Base-by-base conservation (phyloP, 2,329 filamentous ascomycete genomes). In the Exophiala spinifera region DNA sequence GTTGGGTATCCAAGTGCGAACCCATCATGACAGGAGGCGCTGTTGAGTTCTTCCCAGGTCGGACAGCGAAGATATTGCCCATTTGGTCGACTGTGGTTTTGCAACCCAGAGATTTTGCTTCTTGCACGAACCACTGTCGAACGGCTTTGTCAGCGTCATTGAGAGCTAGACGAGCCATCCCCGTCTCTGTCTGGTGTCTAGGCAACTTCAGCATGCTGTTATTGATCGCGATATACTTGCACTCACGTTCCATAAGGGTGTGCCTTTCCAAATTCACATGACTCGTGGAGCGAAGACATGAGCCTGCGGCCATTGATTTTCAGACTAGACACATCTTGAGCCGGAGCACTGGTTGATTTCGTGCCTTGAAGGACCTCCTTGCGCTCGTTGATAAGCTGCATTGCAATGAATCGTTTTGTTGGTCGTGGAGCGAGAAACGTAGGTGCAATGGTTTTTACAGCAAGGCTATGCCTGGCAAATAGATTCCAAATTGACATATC, bases 1-100 rank as follows among this genome's bases (percentile, higher is more conserved):
- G 59, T 37, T 61, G 59, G 7, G 59, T 59, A 15, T 87, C 84
- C 1, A 87, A 66, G 67, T 91, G 87, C 5, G 82, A 86, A 1
- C 87, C 87, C 19, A 83, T 85, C 56, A 83, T 88, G 1, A 85
- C 87, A 1, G 87, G 79, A 7, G 82, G 76, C 1, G 80, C 79
- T 23, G 80, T 75, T 17, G 76, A 73, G 47, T 71, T 70, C 49
- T 78, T 72, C 1, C 88, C 88, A 3, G 83, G 80, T 1, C 85
- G 79, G 3, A 88, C 76, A 1, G 88, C 87, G 66, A 92, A 92
- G 57, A 87, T 87, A 62, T 91, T 92, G 25, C 88, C 88, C 82
- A 92, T 90, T 19, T 81, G 75, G 66, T 94, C 89, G 1, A 89
- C 70, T 0, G 79, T 85, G 8, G 88, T 76, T 1, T 77, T 76